Conservation (phyloP, 1,284 basidiomycete species). For the Cryptococcus sp. region DNA sequence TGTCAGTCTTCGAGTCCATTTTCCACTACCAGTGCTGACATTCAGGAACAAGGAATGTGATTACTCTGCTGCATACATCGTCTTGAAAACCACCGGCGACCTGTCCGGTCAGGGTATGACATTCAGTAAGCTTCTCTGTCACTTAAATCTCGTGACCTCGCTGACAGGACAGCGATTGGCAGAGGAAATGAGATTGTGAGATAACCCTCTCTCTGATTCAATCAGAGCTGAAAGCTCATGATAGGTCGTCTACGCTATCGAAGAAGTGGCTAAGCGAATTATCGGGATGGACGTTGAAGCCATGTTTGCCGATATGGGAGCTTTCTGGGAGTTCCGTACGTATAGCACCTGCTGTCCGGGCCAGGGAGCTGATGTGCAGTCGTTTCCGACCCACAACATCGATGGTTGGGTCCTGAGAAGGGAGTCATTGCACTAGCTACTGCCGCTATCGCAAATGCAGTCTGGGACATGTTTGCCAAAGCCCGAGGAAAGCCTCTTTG, state of each 20-base stretch:
- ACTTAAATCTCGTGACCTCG: not conserved
- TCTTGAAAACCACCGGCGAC: conserved; percentile 60
- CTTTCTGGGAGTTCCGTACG: conserved; percentile 47
- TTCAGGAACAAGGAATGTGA: conserved; percentile 86
- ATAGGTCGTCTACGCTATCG: conserved; percentile 78
- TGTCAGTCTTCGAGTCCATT: conserved; percentile 51
- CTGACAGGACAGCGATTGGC: conserved; percentile 60
- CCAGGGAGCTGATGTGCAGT: conserved; percentile 50
- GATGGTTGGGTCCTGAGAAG: conserved; percentile 63
- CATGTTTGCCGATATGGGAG: conserved; percentile 83
- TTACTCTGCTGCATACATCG: conserved; percentile 88
- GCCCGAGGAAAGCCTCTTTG: conserved; percentile 54
- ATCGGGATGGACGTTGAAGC: conserved; percentile 78
- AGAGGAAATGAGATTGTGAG: conserved; percentile 85
- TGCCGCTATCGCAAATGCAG: conserved; percentile 53
- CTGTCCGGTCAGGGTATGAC: conserved; percentile 89
- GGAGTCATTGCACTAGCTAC: conserved; percentile 56
- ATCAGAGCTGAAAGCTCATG: conserved; percentile 3
- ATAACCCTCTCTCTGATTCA: conserved; percentile 5
- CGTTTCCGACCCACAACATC: conserved; percentile 77
- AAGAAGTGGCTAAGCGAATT: conserved; percentile 69
- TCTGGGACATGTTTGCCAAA: conserved; percentile 54
- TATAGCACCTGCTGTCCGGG: conserved; percentile 65
- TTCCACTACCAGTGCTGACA: not conserved
- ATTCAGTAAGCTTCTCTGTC: conserved; percentile 55